phyloP scores from a whole-genome alignment of 495 filamentous ascomycete genomes.

The Parachaetomium inaequale region DNA sequence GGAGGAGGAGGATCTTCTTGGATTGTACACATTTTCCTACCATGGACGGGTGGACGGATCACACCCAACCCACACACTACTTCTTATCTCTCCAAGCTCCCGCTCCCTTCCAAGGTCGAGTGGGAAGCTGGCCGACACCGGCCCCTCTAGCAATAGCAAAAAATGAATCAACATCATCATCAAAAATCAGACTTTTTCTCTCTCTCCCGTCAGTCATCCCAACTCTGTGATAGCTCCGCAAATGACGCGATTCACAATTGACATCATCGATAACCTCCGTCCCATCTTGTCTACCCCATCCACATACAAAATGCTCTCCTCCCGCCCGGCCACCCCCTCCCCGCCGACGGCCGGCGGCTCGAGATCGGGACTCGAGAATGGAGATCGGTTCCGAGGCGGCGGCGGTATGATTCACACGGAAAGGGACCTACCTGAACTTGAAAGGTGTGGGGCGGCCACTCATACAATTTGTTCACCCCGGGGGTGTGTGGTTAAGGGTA shows the following conservation, averaged over 20 bases:
- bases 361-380: not conserved
- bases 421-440: not conserved
- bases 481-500: not conserved
- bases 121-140: not conserved
- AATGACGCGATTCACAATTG: not conserved
- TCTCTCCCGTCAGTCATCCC: not conserved
- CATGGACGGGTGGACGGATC: not conserved
- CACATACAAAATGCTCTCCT: not conserved
- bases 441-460: no score
- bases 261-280: not conserved
- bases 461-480: not conserved
- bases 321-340: not conserved
- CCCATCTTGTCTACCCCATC: not conserved
- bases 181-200: not conserved
- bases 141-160: not conserved
- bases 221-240: not conserved
- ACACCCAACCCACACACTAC: not conserved
- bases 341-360: not conserved
- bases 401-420: conserved; percentile 22
- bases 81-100: not conserved
- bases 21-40: not conserved
- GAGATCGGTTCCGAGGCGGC: conserved; percentile 20
- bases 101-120: conserved; percentile 12
- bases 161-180: not conserved
- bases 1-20: not conserved